A percentile compares a stretch with the other conserved stretches of the same genome.
phyloP scores from a whole-genome alignment of 768 basidiomycete species.

The Lactarius akahatsu region DNA sequence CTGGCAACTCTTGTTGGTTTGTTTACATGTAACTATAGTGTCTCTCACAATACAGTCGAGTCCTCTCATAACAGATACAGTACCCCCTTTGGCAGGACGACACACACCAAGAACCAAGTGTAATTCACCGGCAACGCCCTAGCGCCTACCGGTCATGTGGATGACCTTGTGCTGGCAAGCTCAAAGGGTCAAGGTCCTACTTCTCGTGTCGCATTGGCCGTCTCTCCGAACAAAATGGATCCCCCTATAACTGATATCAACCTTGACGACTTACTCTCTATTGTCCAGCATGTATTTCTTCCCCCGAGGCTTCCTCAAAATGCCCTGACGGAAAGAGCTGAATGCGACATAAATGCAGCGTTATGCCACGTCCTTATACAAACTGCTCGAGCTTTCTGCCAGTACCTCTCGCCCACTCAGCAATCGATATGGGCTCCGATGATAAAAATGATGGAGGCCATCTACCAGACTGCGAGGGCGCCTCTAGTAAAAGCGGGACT shows the following conservation, averaged over 20 bases:
- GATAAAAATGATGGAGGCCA: constrained; percentile 4
- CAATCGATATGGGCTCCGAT: neutral
- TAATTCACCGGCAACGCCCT: neutral
- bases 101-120: neutral
- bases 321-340: neutral
- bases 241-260: neutral
- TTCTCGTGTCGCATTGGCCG: neutral
- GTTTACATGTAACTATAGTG: neutral
- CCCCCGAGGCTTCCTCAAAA: constrained; percentile 22
- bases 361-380: constrained; percentile 17
- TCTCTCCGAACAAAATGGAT: neutral
- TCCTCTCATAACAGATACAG: neutral
- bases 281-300: constrained; percentile 19
- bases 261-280: neutral
- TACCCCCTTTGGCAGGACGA: neutral
- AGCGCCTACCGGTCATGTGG: neutral
- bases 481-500: neutral
- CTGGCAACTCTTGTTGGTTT: neutral
- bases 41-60: neutral
- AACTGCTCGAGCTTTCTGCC: neutral
- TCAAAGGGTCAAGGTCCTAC: neutral
- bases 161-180: neutral
- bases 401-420: neutral
- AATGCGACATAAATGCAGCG: neutral
- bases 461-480: too few species aligned